phyloP scores from a whole-genome alignment of 78 protist species.

The Dictyostelium citrinum region DNA sequence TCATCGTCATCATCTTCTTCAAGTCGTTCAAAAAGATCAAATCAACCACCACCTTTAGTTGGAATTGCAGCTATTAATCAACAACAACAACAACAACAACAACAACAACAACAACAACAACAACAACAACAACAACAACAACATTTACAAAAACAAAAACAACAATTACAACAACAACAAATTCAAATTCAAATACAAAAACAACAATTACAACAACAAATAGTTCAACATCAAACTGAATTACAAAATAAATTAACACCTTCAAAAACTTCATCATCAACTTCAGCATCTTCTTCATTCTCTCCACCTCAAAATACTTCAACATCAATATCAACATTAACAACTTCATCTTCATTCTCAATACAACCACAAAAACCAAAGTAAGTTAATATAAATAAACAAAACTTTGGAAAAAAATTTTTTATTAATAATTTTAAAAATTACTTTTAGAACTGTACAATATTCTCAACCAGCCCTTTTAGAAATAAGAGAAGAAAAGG shows the following conservation, averaged over 20 bases:
- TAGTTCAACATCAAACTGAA: background rate
- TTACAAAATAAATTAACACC: background rate
- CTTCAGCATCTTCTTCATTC: background rate
- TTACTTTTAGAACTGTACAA: background rate
- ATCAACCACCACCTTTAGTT: constrained; percentile 2
- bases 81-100: constrained; percentile 19
- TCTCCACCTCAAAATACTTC: background rate
- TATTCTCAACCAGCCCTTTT: background rate
- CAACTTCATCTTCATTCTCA: background rate
- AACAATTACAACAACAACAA: constrained; percentile 20
- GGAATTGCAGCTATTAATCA: background rate
- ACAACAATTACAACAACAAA: constrained; percentile 17
- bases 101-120: background rate
- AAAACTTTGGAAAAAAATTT: background rate
- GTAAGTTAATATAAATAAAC: background rate
- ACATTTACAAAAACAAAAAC: background rate
- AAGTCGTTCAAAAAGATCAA: background rate
- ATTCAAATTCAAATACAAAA: background rate
- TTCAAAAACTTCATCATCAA: background rate
- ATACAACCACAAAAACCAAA: background rate
- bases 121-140: background rate
- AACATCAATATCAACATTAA: background rate
- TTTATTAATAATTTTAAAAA: background rate
- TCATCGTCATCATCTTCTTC: background rate
- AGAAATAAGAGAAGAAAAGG: background rate